Percentiles rank a stretch among this genome's conserved stretches.
phyloP scores from a whole-genome alignment of 495 filamentous ascomycete genomes.

The Penicillium coffeae region DNA sequence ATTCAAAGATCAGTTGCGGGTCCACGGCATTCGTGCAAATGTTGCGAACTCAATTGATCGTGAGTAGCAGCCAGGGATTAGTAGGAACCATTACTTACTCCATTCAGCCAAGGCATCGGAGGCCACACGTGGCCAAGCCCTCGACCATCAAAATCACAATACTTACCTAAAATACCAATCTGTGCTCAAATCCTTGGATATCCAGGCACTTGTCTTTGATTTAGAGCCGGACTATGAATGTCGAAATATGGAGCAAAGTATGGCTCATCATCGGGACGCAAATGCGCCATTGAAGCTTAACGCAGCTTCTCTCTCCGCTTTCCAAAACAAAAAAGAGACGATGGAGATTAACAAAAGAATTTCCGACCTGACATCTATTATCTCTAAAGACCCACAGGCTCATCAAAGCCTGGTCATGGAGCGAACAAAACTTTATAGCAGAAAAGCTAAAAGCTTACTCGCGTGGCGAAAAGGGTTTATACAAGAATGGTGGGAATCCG shows the following conservation, averaged over 20 bases:
- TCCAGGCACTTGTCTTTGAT: constrained; percentile 15
- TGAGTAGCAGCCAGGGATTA: background rate
- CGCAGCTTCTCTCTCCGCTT: constrained; percentile 9
- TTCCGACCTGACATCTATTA: constrained; percentile 8
- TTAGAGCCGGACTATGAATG: constrained; percentile 21
- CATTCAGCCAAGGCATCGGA: constrained; percentile 19
- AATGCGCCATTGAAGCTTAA: constrained; percentile 16
- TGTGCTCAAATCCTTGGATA: constrained; percentile 16
- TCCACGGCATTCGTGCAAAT: constrained; percentile 17
- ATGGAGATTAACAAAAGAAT: constrained; percentile 16
- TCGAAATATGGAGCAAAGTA: constrained; percentile 23
- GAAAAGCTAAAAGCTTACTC: constrained; percentile 13
- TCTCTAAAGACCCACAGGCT: constrained; percentile 4
- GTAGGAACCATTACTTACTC: background rate
- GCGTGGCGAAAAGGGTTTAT: constrained; percentile 10
- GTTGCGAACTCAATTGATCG: constrained; percentile 12
- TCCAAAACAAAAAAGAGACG: constrained; percentile 11
- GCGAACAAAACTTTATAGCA: constrained; percentile 13
- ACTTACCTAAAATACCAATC: constrained; percentile 24
- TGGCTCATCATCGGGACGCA: constrained; percentile 19
- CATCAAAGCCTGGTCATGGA: constrained; percentile 8
- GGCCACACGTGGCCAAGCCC: constrained; percentile 16
- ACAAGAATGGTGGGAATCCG: constrained; percentile 17
- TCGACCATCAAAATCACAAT: constrained; percentile 20
- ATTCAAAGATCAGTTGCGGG: constrained; percentile 15